A percentile compares a stretch with the other conserved stretches of the same genome.
Conservation (phyloP, 805 yeast species). For the Metschnikowia proteae region DNA sequence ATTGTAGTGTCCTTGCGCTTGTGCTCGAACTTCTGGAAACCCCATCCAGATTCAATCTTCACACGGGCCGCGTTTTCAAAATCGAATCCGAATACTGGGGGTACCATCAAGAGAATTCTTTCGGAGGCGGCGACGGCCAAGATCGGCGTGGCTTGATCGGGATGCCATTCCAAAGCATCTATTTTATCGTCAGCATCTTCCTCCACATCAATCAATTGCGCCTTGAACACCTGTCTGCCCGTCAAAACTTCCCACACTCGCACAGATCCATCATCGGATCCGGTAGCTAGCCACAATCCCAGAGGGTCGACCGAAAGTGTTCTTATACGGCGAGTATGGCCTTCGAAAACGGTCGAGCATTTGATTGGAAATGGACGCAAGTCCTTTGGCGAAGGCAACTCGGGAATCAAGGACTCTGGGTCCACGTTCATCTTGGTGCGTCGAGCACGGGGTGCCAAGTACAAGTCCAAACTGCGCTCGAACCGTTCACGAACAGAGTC, state of each 20-base stretch:
- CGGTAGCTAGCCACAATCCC: slow-evolving; percentile 95
- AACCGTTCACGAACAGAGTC: slow-evolving; percentile 85
- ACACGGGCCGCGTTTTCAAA: slow-evolving; percentile 77
- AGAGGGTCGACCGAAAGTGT: slow-evolving; percentile 79
- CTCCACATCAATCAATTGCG: slow-evolving; percentile 47
- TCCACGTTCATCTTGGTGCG: slow-evolving; percentile 87
- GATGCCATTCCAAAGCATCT: slow-evolving; percentile 87
- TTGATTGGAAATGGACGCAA: slow-evolving; percentile 94
- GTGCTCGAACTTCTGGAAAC: slow-evolving; percentile 65
- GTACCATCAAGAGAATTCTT: slow-evolving; percentile 70
- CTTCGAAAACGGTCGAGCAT: slow-evolving; percentile 77
- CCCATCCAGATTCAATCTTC: slow-evolving; percentile 87
- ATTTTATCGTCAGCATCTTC: slow-evolving; percentile 69
- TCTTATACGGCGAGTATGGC: slow-evolving; percentile 82
- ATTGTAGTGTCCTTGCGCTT: slow-evolving; percentile 40
- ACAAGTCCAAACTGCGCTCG: slow-evolving; percentile 90
- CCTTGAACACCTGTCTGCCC: slow-evolving; percentile 85
- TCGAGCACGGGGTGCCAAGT: slow-evolving; percentile 94
- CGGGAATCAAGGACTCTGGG: slow-evolving; percentile 93
- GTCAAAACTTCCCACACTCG: slow-evolving; percentile 96
- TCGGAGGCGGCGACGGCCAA: slow-evolving; percentile 85
- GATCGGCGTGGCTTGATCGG: slow-evolving; percentile 67
- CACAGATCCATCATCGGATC: slow-evolving; percentile 94
- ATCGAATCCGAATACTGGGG: slow-evolving; percentile 87
- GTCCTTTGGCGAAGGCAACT: slow-evolving; percentile 94